phyloP scores from a whole-genome alignment of 108 stramenopile species.

The Nannochloropsis gaditana region DNA sequence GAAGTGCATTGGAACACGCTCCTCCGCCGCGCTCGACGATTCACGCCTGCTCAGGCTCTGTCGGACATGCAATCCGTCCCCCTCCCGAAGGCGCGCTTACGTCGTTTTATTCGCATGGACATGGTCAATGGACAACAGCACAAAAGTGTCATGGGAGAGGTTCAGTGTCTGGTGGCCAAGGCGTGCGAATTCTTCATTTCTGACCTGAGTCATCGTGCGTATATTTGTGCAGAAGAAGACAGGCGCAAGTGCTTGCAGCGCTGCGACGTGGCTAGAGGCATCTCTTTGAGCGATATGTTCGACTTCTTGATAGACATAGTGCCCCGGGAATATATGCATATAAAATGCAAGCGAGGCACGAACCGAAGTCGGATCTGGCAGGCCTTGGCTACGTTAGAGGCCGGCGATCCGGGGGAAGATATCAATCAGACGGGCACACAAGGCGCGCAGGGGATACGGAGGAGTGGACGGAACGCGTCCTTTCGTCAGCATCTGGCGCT shows the following conservation, averaged over 20 bases:
- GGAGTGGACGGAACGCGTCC: neutral
- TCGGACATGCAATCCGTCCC: neutral
- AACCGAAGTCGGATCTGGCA: neutral
- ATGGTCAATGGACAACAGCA: neutral
- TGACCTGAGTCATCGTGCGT: neutral
- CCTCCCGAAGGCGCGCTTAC: neutral
- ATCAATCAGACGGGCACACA: too few species aligned
- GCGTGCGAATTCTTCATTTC: neutral
- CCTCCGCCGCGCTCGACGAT: neutral
- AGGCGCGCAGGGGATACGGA: neutral
- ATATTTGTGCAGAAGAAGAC: neutral
- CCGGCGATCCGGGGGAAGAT: too few species aligned
- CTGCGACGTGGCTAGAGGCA: neutral
- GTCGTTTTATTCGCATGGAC: neutral
- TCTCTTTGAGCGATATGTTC: neutral
- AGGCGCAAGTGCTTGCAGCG: neutral
- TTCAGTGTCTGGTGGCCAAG: neutral
- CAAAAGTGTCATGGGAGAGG: neutral
- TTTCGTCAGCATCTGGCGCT: too few species aligned
- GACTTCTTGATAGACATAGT: conserved; percentile 17
- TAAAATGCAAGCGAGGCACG: neutral
- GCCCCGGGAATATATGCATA: conserved; percentile 6
- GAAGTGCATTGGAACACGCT: neutral
- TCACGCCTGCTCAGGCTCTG: neutral
- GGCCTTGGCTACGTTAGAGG: neutral